A percentile compares a stretch with the other conserved stretches of the same genome.
Conservation (phyloP, 2,329 filamentous ascomycete genomes). For the Bertia moriformis region DNA sequence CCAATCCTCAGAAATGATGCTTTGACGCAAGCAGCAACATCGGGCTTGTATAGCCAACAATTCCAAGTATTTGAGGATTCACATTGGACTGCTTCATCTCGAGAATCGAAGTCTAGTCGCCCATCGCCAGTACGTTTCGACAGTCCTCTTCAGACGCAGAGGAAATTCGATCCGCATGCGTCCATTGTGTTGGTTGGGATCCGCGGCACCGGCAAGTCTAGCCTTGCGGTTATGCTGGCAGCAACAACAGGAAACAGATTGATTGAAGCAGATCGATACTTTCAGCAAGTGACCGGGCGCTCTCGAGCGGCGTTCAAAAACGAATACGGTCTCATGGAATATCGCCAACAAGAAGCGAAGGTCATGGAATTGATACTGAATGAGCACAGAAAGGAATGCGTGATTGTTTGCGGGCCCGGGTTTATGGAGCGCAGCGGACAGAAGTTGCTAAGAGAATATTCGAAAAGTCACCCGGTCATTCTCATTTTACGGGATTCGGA, state of each 20-base stretch:
- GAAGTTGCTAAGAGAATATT: slow-evolving; percentile 43
- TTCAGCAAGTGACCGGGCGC: slow-evolving; percentile 47
- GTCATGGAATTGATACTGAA: slow-evolving; percentile 45
- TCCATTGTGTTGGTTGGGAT: slow-evolving; percentile 63
- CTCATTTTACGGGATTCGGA: slow-evolving; percentile 52
- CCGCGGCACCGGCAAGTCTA: slow-evolving; percentile 62
- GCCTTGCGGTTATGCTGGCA: slow-evolving; percentile 60
- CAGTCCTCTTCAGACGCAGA: slow-evolving; percentile 11
- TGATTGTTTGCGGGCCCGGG: slow-evolving; percentile 55
- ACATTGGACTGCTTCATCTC: not conserved
- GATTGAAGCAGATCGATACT: slow-evolving; percentile 54
- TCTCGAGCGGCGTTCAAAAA: slow-evolving; percentile 51
- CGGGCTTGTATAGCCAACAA: too few species aligned
- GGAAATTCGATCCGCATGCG: slow-evolving; percentile 39
- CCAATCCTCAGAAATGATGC: too few species aligned
- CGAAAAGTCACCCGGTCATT: slow-evolving; percentile 53
- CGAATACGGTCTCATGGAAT: slow-evolving; percentile 42
- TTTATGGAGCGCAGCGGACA: slow-evolving; percentile 54
- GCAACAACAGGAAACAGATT: slow-evolving; percentile 55
- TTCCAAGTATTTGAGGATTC: not conserved
- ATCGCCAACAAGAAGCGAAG: slow-evolving; percentile 46
- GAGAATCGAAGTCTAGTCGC: slow-evolving; percentile 4
- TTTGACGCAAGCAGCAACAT: too few species aligned
- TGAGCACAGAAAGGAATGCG: slow-evolving; percentile 40
- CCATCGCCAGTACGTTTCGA: slow-evolving; percentile 8